A percentile compares a stretch with the other conserved stretches of the same genome.
Conservation (phyloP, 768 basidiomycete species). For the Sarcomyxa edulis region DNA sequence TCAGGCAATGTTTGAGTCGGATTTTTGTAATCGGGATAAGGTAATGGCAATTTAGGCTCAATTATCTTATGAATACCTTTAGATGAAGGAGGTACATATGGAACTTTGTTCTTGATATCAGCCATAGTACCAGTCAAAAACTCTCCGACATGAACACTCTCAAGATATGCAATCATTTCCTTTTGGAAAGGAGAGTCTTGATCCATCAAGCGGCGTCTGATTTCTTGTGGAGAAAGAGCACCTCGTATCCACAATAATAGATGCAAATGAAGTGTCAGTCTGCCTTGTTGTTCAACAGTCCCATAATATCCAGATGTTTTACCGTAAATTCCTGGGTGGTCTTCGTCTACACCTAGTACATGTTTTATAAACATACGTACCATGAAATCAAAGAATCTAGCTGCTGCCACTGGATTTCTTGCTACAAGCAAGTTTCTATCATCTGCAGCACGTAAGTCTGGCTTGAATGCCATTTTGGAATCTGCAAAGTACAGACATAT, state of each 20-base stretch:
- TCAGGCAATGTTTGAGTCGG: conserved; percentile 19
- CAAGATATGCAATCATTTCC: conserved; percentile 22
- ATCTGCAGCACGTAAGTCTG: conserved; percentile 3
- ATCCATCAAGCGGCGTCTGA: conserved; percentile 19
- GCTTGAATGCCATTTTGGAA: conserved; percentile 10
- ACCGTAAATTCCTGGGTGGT: conserved; percentile 23
- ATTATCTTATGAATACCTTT: too few species aligned
- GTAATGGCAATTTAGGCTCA: too few species aligned
- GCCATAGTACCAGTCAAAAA: conserved; percentile 19
- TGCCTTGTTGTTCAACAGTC: conserved; percentile 30
- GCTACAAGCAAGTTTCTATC: conserved; percentile 9
- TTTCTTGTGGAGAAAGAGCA: conserved; percentile 24
- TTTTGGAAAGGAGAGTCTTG: conserved; percentile 17
- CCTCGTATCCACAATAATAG: conserved; percentile 28
- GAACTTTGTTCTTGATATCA: conserved; percentile 8
- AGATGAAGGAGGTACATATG: not conserved
- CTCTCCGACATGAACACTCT: conserved; percentile 23
- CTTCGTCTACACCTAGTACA: conserved; percentile 14
- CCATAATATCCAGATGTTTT: conserved; percentile 23
- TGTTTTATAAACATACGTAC: conserved; percentile 17
- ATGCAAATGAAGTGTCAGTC: conserved; percentile 31
- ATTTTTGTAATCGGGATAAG: conserved; percentile 7
- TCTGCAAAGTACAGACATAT: conserved; percentile 25
- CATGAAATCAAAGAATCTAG: conserved; percentile 22
- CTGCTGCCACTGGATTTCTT: conserved; percentile 21